Base-by-base conservation (phyloP, 1,284 basidiomycete genomes). In the Acaromyces ingoldii region DNA sequence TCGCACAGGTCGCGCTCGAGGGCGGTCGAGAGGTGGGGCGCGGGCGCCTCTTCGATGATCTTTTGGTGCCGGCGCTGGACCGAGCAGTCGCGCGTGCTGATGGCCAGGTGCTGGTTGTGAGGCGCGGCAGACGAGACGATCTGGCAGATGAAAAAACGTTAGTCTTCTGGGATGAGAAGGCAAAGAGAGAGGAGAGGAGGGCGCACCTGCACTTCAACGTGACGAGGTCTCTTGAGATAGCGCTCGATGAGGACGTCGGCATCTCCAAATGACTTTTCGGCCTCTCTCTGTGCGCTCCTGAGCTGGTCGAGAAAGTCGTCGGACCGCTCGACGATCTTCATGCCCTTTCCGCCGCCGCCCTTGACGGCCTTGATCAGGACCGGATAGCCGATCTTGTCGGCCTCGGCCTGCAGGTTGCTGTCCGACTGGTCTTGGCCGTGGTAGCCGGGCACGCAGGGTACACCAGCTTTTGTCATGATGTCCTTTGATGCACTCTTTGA, bases 11-110 rank as follows among this genome's bases (percentile, higher is more conserved):
- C 87, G 29, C 81, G 82, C 34, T 91, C 82, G 38, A 92, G 79
- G 53, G 85, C 85, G 0, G 82, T 78, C 1, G 84, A 82, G 25
- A 96, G 78, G 2, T 89, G 88, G 2, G 91, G 91, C 3, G 91
- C 92, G 17, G 92, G 92, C 4, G 91, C 91, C 82, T 92, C 89
- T 75, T 92, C 89, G 55, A 92, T 91, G 57, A 92, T 90, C 81
- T 92, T 95, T 79, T 95, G 91, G 70, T 92, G 91, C 55, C 91
- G 80, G 63, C 92, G 79, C 77, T 96, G 92, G 10, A 95, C 91
- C 0, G 89, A 91, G 72, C 91, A 96, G 72, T 96, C 91, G 42
- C 91, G 81, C 76, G 93, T 91, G 85, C 89, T 92, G 26, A 95
- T 80, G 73, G 17, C 89, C 88, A 28, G 80, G 76, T 15, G 76